Conservation (phyloP, 257 asterid species). For the Forsythia suspensa region DNA sequence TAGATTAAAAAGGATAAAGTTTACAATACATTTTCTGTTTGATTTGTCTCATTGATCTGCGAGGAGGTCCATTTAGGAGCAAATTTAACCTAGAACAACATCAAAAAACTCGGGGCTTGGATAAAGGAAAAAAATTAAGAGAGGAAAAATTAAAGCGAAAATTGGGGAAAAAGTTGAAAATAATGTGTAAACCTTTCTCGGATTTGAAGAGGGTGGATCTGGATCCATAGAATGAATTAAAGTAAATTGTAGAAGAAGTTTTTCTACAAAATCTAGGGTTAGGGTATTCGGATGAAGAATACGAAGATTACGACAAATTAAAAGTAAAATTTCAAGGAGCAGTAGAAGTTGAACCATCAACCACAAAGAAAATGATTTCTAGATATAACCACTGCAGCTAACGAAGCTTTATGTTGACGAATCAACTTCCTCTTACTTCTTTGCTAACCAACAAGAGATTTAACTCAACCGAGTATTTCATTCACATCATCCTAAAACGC, state of each 20-base stretch:
- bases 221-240: slow-evolving; percentile 48
- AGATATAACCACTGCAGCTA: rapidly evolving
- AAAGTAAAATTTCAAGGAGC: neutral
- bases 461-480: no score
- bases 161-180: neutral
- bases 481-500: no score
- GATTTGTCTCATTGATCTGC: slow-evolving; percentile 19
- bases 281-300: neutral
- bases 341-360: slow-evolving; percentile 28
- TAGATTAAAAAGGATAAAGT: neutral
- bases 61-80: slow-evolving; percentile 58
- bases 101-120: neutral
- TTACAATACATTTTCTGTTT: slow-evolving; percentile 27
- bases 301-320: slow-evolving; percentile 16
- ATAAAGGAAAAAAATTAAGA: neutral
- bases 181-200: slow-evolving; percentile 51
- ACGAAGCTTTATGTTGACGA: neutral
- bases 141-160: neutral
- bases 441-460: no score
- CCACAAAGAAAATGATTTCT: neutral
- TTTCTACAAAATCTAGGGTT: slow-evolving; percentile 9
- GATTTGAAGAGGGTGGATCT: slow-evolving; percentile 36
- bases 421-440: neutral
- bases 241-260: neutral
- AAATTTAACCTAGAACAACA: slow-evolving; percentile 43